Conservation (phyloP, 2,329 filamentous ascomycete genomes). For the Neophaeococcomyces mojaviensis region DNA sequence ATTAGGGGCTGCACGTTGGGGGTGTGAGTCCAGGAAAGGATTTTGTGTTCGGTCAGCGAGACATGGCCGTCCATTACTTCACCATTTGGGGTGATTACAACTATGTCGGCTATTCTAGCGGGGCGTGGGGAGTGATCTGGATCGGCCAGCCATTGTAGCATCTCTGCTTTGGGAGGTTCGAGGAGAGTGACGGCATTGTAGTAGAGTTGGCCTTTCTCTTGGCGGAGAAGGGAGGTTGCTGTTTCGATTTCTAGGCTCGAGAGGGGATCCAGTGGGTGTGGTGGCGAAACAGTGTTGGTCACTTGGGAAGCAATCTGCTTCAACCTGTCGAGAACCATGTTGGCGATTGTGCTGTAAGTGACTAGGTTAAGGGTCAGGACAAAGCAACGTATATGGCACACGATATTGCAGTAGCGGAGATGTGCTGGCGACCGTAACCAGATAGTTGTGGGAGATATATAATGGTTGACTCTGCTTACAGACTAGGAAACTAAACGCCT, state of each 20-base stretch:
- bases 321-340: constrained; percentile 56
- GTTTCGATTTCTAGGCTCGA: constrained; percentile 63
- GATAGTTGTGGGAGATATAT: too few relatives aligned
- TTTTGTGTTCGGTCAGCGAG: constrained; percentile 58
- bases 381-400: too few relatives aligned
- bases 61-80: constrained; percentile 78
- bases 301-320: constrained; percentile 58
- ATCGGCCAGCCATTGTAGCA: constrained; percentile 69
- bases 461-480: too few relatives aligned
- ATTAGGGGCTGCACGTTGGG: constrained; percentile 80
- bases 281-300: constrained; percentile 45
- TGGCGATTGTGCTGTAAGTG: neutral
- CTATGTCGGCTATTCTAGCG: constrained; percentile 68
- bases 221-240: constrained; percentile 60
- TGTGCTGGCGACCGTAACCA: too few relatives aligned
- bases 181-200: constrained; percentile 82
- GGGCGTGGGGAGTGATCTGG: constrained; percentile 57
- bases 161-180: constrained; percentile 77
- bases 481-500: neutral
- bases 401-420: too few relatives aligned
- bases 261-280: constrained; percentile 74
- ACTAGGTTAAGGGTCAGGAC: neutral
- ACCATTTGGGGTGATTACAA: constrained; percentile 70
- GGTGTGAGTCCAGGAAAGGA: constrained; percentile 67
- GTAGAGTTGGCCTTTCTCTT: constrained; percentile 62